Evolutionary conservation across 768 basidiomycete genomes (phyloP), one percentile per base, ranked within the genome.

Genomic region (Boletus subcaerulescens): DNA sequence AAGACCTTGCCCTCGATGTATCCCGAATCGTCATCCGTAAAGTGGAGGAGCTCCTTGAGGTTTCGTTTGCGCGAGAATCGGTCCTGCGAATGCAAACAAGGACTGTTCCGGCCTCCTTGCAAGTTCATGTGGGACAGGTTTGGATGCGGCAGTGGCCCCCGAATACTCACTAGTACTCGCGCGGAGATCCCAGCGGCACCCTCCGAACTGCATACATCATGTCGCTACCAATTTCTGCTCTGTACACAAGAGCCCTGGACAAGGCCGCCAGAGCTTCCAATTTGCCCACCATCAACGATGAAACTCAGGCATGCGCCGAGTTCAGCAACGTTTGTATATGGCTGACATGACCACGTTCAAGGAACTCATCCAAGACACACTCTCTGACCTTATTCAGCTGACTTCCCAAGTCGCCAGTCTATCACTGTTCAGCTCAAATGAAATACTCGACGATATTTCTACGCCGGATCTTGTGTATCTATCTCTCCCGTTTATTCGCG

Each of bases 361-460:
- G 91, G 77, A 82, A 58, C 70, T 89, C 50, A 68, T 91, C 26
- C 74, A 76, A 40, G 75, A 78, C 45, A 75, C 82, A 41, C 66
- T 87, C 48, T 66, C 70, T 8, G 83, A 91, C 73, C 73, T 93
- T 31, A 72, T 73, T 24, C 71, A 74, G 41, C 70, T 89, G 38
- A 72, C 75, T 44, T 72, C 77, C 32, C 80, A 83, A 24, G 76
- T 93, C 52, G 60, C 77, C 24, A 77, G 76, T 38, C 74, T 94
- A 42, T 80, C 83, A 0, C 71, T 95, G 35, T 93, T 95, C 73
- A 93, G 91, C 54, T 76, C 85, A 4, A 95, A 95, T 63, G 93
- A 96, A 64, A 77, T 77, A 0, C 73, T 93, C 17, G 88, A 92
- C 43, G 93, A 96, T 68, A 84, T 96, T 52, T 77, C 88, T 3